Percentiles rank a stretch among this genome's conserved stretches.
Conservation (phyloP, 2,329 filamentous ascomycete species). For the Teratosphaeria zuluensis region DNA sequence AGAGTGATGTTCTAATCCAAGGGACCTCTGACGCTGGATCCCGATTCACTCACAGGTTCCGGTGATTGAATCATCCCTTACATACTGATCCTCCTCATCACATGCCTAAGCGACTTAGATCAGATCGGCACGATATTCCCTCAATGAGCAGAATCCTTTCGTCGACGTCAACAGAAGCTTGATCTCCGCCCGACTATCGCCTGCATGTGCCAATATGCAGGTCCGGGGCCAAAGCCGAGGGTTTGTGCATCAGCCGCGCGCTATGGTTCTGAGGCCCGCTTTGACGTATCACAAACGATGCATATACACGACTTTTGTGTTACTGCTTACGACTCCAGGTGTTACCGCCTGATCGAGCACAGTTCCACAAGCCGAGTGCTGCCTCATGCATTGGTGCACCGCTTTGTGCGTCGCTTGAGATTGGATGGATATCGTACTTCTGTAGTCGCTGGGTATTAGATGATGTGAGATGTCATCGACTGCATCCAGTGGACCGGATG, state of each 20-base stretch:
- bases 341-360: neutral
- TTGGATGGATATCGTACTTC: too few relatives aligned
- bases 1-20: conserved; percentile 5
- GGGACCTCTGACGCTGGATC: conserved; percentile 11
- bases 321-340: neutral
- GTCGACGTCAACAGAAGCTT: neutral
- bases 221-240: neutral
- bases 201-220: neutral
- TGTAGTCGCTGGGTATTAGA: too few relatives aligned
- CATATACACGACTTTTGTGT: neutral
- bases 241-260: neutral
- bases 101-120: neutral
- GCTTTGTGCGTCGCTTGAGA: too few relatives aligned
- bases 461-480: too few relatives aligned
- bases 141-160: too few relatives aligned
- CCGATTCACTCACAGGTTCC: conserved; percentile 1
- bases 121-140: too few relatives aligned
- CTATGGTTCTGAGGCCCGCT: neutral
- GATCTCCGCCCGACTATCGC: neutral
- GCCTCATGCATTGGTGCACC: neutral
- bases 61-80: conserved; percentile 8
- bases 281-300: neutral
- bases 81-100: neutral
- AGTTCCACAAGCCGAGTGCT: neutral
- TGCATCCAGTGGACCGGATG: too few relatives aligned